Evolutionary conservation across 805 yeast species (phyloP).

Genomic region (Yamadazyma phyllophila): DNA sequence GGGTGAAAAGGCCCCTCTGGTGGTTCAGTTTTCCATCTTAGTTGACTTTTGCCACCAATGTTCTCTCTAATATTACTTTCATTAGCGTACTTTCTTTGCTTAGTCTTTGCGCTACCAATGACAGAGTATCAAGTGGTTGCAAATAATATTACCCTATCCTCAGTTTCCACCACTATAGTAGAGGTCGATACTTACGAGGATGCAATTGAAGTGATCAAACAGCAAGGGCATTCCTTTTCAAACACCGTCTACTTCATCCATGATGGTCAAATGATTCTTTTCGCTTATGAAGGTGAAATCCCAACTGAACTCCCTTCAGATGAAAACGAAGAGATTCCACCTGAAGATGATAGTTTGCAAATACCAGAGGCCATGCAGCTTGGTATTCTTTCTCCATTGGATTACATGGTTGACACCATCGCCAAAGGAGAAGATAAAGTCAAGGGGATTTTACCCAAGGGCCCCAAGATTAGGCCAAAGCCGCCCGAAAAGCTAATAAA

Average conservation of each 20-base stretch:
- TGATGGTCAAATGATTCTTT: conserved; percentile 1
- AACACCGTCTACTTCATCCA: neutral
- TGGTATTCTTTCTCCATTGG: conserved; percentile 2
- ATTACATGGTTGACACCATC: neutral
- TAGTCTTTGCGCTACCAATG: neutral
- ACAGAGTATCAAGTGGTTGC: conserved; percentile 3
- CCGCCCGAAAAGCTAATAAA: neutral
- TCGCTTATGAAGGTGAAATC: conserved; percentile 1
- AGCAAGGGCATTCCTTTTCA: neutral
- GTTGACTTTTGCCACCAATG: neutral
- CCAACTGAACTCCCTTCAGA: neutral
- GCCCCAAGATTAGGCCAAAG: conserved; percentile 3
- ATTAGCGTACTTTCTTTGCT: neutral
- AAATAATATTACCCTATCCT: conserved; percentile 1
- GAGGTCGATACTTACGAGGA: neutral
- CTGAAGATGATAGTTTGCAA: neutral
- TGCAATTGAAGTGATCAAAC: neutral
- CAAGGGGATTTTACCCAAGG: neutral
- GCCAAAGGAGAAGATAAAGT: conserved; percentile 3
- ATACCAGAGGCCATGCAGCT: neutral
- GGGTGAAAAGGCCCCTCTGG: neutral
- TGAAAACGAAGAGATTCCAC: neutral
- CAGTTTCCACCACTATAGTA: neutral
- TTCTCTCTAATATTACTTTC: neutral
- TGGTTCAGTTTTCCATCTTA: neutral